Evolutionary conservation across 345 rosid species (phyloP), one percentile per base, ranked within the genome.

Genomic region (Crucihimalaya himalaica): DNA sequence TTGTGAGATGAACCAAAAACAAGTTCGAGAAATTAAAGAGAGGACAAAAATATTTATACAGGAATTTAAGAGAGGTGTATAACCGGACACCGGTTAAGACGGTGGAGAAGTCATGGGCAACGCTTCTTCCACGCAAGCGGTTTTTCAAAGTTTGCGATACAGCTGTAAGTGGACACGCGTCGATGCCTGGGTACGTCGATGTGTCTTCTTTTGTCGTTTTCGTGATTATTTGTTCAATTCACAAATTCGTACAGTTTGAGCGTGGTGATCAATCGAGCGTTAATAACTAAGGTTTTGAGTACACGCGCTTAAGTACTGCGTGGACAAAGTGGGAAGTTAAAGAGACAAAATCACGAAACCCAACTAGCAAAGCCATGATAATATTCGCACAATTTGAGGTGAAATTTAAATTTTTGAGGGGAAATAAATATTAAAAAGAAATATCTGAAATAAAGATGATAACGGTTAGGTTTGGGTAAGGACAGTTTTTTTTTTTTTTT

Each of bases 81-180:
- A 25, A 64, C 62, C 37, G 81, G 40, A 2, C 59, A 71, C 76
- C 48, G 72, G 73, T 16, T 70, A 58, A 82, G 75, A 43, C 81
- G 84, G 90, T 82, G 62, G 25, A 71, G 76, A 76, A 75, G 84
- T 82, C 66, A 76, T 74, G 84, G 86, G 81, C 78, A 80, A 81
- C 81, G 86, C 78, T 76, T 79, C 77, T 80, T 85, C 82, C 78
- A 81, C 86, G 91, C 73, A 87, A 78, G 79, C 92, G 83, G 91
- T 83, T 86, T 70, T 58, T 70, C 28, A 83, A 77, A 58, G 57
- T 66, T 85, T 81, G 97, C 81, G 89, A 83, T 79, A 88, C 98
- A 92, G 96, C 94, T 92, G 96, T 83, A 6, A 54, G 9, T 58
- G 15, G 79, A 88, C 94, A 92, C 98, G 96, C 85, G 98, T 92